Conservation (phyloP, 2,329 filamentous ascomycete species). For the Aspergillus sp. region DNA sequence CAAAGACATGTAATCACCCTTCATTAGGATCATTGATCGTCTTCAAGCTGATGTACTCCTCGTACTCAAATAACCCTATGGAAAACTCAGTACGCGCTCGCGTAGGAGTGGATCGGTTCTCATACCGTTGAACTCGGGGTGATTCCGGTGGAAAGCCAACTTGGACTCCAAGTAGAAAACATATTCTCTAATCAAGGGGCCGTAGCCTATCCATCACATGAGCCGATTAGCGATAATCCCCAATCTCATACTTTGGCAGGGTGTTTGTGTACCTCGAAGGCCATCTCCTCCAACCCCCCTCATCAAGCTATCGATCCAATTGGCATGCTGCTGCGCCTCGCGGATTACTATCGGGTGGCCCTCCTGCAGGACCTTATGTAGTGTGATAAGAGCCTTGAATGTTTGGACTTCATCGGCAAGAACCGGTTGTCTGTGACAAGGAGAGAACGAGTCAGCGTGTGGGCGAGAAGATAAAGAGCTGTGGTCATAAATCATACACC, state of each 20-base stretch:
- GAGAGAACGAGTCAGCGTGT: slow-evolving; percentile 1
- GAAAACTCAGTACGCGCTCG: slow-evolving; percentile 1
- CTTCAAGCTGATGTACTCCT: slow-evolving; percentile 97
- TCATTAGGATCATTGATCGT: slow-evolving; percentile 98
- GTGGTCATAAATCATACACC: slow-evolving; percentile 64
- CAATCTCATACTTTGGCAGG: too few relatives aligned
- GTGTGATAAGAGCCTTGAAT: slow-evolving; percentile 95
- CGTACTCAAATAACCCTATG: slow-evolving; percentile 85
- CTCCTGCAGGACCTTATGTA: slow-evolving; percentile 97
- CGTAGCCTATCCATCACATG: slow-evolving; percentile 61
- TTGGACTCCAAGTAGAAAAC: slow-evolving; percentile 94
- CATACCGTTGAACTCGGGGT: slow-evolving; percentile 92
- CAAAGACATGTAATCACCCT: slow-evolving; percentile 57
- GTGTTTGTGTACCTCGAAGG: slow-evolving; percentile 62
- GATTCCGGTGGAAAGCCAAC: slow-evolving; percentile 92
- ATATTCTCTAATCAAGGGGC: slow-evolving; percentile 91
- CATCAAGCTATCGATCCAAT: slow-evolving; percentile 90
- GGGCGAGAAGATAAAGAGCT: not conserved
- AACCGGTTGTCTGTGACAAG: slow-evolving; percentile 74
- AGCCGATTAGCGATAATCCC: not conserved
- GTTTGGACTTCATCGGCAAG: slow-evolving; percentile 98
- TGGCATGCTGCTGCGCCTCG: slow-evolving; percentile 83
- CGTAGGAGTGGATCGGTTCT: not conserved
- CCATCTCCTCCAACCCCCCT: slow-evolving; percentile 81
- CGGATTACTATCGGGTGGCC: slow-evolving; percentile 84